A percentile compares a stretch with the other conserved stretches of the same genome.
phyloP scores from a whole-genome alignment of 1,284 basidiomycete species.

The Moesziomyces globuligerus region DNA sequence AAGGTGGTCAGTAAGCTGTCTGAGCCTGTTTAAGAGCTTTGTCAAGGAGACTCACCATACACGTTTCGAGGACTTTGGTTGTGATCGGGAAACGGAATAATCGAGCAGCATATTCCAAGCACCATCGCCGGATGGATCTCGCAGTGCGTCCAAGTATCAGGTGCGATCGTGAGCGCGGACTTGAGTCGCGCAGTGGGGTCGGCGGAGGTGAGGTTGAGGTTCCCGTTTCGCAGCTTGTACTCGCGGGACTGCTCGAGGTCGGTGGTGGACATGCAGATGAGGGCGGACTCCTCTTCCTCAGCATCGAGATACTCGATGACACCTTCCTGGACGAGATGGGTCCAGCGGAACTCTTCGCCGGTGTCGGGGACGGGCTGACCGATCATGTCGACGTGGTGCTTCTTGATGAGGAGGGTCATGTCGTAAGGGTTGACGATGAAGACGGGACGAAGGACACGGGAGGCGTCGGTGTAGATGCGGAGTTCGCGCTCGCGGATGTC shows the following conservation, averaged over 20 bases:
- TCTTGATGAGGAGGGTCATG: slow-evolving; percentile 77
- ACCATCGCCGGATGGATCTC: slow-evolving; percentile 99
- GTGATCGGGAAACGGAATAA: slow-evolving; percentile 99
- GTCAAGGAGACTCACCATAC: no score
- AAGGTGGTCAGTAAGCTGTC: no score
- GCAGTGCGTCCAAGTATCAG: slow-evolving; percentile 88
- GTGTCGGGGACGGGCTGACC: slow-evolving; percentile 62
- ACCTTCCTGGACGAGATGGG: slow-evolving; percentile 83
- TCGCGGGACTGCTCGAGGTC: slow-evolving; percentile 79
- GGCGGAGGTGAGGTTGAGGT: slow-evolving; percentile 75
- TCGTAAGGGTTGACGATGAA: slow-evolving; percentile 92
- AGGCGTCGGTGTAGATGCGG: slow-evolving; percentile 93
- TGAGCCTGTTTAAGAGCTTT: no score
- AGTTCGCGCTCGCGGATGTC: slow-evolving; percentile 97
- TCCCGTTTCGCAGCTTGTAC: slow-evolving; percentile 70
- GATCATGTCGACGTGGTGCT: slow-evolving; percentile 84
- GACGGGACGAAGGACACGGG: slow-evolving; percentile 92
- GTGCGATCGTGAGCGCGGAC: slow-evolving; percentile 57
- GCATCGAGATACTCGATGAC: slow-evolving; percentile 95
- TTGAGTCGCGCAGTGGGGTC: slow-evolving; percentile 87
- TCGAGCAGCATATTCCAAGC: slow-evolving; percentile 95
- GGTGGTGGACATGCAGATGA: slow-evolving; percentile 98
- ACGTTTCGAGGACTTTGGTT: slow-evolving; percentile 99
- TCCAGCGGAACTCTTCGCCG: slow-evolving; percentile 76
- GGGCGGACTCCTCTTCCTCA: slow-evolving; percentile 98